phyloP scores from a whole-genome alignment of 2,329 filamentous ascomycete genomes.

The Fusarium albidum region DNA sequence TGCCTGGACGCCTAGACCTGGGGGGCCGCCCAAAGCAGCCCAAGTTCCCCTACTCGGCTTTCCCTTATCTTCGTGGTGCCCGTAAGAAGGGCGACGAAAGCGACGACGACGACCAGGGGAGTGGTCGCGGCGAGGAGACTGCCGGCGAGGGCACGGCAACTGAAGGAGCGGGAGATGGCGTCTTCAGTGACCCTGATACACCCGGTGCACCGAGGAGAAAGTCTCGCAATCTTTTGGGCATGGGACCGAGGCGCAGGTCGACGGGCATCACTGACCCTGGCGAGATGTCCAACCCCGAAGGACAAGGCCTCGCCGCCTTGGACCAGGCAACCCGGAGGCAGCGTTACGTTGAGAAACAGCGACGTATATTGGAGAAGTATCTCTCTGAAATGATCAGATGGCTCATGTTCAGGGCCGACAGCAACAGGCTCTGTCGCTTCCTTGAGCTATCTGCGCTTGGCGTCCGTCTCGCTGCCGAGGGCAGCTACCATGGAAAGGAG shows the following conservation, averaged over 20 bases:
- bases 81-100: conserved; percentile 82
- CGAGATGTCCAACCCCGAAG: conserved; percentile 53
- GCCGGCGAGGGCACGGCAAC: conserved; percentile 64
- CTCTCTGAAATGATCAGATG: conserved; percentile 93
- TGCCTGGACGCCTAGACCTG: conserved; percentile 70
- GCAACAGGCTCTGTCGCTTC: conserved; percentile 95
- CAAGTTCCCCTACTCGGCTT: conserved; percentile 86
- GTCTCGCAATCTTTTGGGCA: conserved; percentile 63
- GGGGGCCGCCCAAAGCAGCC: conserved; percentile 82
- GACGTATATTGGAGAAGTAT: conserved; percentile 87
- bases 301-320: conserved; percentile 58
- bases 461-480: conserved; percentile 91
- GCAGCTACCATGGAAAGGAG: conserved; percentile 97
- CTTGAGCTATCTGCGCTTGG: conserved; percentile 93
- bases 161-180: conserved; percentile 67
- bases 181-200: conserved; percentile 47
- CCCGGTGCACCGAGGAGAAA: conserved; percentile 52
- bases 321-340: conserved; percentile 53
- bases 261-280: conserved; percentile 58
- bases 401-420: conserved; percentile 96
- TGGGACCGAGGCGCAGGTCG: conserved; percentile 57
- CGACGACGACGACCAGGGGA: conserved; percentile 71
- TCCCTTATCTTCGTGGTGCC: conserved; percentile 86
- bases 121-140: conserved; percentile 52
- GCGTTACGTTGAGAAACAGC: conserved; percentile 82